Evolutionary conservation across 352 stramenopile species (phyloP).

Genomic region (Globisporangium nagaii): DNA sequence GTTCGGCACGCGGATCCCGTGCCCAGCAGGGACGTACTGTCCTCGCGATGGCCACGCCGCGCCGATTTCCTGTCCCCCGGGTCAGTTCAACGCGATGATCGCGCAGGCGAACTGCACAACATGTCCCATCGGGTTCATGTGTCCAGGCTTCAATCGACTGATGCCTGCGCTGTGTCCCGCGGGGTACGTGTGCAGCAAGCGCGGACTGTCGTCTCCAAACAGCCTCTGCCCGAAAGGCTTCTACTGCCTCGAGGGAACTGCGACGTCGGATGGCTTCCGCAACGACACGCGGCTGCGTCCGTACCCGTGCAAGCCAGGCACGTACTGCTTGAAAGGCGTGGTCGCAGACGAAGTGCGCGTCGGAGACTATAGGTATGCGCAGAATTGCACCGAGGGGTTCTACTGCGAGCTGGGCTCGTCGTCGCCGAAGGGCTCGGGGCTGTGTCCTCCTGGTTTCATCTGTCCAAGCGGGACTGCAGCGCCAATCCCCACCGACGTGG

Average conservation of each 20-base stretch:
- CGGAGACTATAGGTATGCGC: slow-evolving; percentile 88
- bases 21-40: slow-evolving; percentile 91
- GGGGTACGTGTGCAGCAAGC: slow-evolving; percentile 91
- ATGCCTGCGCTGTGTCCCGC: slow-evolving; percentile 88
- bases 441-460: slow-evolving; percentile 93
- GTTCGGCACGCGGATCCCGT: slow-evolving; percentile 83
- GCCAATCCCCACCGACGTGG: slow-evolving; percentile 90
- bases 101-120: slow-evolving; percentile 81
- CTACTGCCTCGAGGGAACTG: slow-evolving; percentile 93
- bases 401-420: slow-evolving; percentile 93
- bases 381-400: slow-evolving; percentile 93
- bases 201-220: slow-evolving; percentile 84
- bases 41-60: slow-evolving; percentile 73
- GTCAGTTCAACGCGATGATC: slow-evolving; percentile 92
- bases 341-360: slow-evolving; percentile 83
- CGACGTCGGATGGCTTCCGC: slow-evolving; percentile 92
- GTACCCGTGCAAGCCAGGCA: slow-evolving; percentile 93
- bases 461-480: slow-evolving; percentile 92
- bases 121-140: slow-evolving; percentile 92
- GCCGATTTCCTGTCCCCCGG: slow-evolving; percentile 88
- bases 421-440: slow-evolving; percentile 88
- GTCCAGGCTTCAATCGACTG: slow-evolving; percentile 90
- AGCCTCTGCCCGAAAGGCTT: slow-evolving; percentile 92
- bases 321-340: slow-evolving; percentile 94
- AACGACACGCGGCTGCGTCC: slow-evolving; percentile 95